Evolutionary conservation across 495 filamentous ascomycete genomes (phyloP), one percentile per base, ranked within the genome.

Genomic region (Neurospora intermedia): DNA sequence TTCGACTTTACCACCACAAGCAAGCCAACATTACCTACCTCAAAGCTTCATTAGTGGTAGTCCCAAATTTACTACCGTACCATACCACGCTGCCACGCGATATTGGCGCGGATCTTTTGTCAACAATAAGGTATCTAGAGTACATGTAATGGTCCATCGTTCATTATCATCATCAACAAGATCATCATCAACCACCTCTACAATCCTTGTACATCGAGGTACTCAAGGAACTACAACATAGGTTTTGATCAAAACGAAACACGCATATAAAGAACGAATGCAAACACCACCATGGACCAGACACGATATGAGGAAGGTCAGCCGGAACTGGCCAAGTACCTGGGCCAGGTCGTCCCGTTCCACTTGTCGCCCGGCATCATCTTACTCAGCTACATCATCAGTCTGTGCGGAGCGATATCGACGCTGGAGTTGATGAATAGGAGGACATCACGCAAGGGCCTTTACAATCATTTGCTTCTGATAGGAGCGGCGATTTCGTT

Each of bases 401-500:
- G 93, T 77, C 85, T 89, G 41, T 85, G 93, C 76, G 94, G 94
- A 70, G 89, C 92, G 70, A 85, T 88, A 45, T 93, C 92, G 1
- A 92, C 94, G 3, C 81, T 97, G 69, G 93, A 97, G 80, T 84
- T 97, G 45, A 89, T 97, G 40, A 92, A 96, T 76, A 85, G 91
- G 72, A 85, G 91, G 74, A 94, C 91, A 0, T 89, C 89, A 1
- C 83, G 81, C 40, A 87, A 87, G 75, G 92, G 92, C 1, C 74
- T 87, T 48, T 89, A 90, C 80, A 94, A 94, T 77, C 90, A 92
- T 89, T 92, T 91, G 75, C 87, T 95, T 6, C 85, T 96, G 1
- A 77, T 89, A 3, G 89, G 87, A 40, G 90, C 92, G 20, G 89
- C 93, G 3, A 83, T 93, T 8, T 86, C 90, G 8, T 93, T 97